These are phyloP conservation scores for Lodderomyces metapsilosis DNA, from an alignment of 1,139 yeast genomes.

Conservation along the genomic window DNA sequence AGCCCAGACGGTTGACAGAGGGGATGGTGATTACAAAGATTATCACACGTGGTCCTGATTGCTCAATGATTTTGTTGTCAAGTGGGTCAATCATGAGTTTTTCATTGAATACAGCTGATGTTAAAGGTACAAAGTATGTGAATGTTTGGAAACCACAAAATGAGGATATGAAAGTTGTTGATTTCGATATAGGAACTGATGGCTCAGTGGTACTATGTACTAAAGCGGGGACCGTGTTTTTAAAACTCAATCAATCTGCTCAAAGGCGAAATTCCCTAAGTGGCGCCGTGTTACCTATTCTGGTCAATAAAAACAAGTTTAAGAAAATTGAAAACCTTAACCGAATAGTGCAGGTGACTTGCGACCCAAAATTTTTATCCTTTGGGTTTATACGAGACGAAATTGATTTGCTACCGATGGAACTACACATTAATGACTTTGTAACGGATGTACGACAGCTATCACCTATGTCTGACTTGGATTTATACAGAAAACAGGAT, in stretches of 20 bases:
- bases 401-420: constrained; percentile 50
- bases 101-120: constrained; percentile 25
- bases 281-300: constrained; percentile 23
- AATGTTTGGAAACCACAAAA: constrained; percentile 57
- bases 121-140: constrained; percentile 34
- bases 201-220: constrained; percentile 73
- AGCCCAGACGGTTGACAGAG: constrained; percentile 49
- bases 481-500: constrained; percentile 32
- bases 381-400: constrained; percentile 73
- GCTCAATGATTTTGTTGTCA: constrained; percentile 45
- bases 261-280: constrained; percentile 27
- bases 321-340: constrained; percentile 53
- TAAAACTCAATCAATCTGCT: constrained; percentile 19
- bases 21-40: constrained; percentile 34
- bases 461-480: constrained; percentile 39
- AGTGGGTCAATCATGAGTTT: constrained; percentile 53
- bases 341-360: constrained; percentile 55
- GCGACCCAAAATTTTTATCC: constrained; percentile 66
- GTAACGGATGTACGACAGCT: constrained; percentile 48
- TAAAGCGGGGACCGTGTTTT: constrained; percentile 61
- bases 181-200: constrained; percentile 65
- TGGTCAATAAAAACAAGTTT: constrained; percentile 46
- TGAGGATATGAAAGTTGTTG: constrained; percentile 49
- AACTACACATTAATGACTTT: constrained; percentile 44
- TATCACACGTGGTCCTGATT: constrained; percentile 32